Evolutionary conservation across 176 grass and related monocot species (phyloP).

Genomic region (Oryza nivara): DNA sequence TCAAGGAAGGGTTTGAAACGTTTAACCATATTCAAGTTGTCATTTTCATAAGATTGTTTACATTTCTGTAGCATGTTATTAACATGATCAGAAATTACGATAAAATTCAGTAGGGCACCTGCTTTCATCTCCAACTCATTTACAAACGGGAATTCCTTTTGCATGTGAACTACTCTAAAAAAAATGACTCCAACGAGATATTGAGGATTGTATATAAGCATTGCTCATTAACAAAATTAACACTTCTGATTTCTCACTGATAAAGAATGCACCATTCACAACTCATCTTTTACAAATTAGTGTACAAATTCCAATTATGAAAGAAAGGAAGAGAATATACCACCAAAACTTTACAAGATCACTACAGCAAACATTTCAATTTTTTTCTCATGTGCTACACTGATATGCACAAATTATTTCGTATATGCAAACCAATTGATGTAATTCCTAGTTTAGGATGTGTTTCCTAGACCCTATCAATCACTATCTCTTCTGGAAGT

Average conservation of each 20-base stretch:
- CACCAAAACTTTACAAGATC: background rate
- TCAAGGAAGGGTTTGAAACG: no score
- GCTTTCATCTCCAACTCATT: background rate
- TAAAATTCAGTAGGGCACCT: no score
- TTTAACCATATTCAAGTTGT: no score
- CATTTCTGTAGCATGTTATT: no score
- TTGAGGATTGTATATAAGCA: background rate
- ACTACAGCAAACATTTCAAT: background rate
- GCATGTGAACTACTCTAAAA: no score
- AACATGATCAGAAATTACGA: no score
- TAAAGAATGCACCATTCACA: background rate
- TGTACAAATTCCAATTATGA: background rate
- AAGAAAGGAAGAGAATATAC: background rate
- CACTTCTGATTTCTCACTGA: background rate
- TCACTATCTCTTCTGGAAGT: slow-evolving; percentile 69
- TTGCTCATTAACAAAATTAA: background rate
- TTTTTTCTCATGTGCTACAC: background rate
- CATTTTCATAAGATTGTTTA: no score
- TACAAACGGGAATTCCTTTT: no score
- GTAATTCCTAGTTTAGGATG: background rate
- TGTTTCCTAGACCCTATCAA: background rate
- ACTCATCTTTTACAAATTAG: background rate
- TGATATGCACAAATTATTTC: background rate
- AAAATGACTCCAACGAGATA: background rate
- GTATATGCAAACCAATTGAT: background rate